Evolutionary conservation across 1,139 yeast species (phyloP).

Genomic region (Hyphopichia pseudoburtonii): DNA sequence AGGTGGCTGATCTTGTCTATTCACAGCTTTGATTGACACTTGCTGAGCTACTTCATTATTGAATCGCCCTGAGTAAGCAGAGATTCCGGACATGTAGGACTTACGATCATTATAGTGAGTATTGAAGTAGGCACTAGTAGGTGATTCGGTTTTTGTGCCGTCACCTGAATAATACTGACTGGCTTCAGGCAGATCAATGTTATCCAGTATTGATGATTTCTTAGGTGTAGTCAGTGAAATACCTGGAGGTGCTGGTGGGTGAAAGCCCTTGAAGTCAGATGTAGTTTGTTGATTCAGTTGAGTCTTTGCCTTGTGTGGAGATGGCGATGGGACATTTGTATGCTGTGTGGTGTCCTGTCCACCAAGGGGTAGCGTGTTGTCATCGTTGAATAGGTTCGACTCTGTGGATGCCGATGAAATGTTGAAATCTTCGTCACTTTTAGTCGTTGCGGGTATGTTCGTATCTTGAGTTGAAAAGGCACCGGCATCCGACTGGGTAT

Average conservation of each 20-base stretch:
- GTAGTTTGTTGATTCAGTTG: background rate
- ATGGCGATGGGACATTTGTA: too few species aligned
- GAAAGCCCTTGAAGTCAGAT: conserved; percentile 3
- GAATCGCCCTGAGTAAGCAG: background rate
- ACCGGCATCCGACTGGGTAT: conserved; percentile 1
- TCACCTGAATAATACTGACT: background rate
- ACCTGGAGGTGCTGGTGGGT: conserved; percentile 2
- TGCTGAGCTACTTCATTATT: conserved; percentile 21
- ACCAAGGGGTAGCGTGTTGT: background rate
- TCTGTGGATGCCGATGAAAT: background rate
- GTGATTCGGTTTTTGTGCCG: background rate
- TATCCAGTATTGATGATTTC: too few species aligned
- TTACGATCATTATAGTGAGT: background rate
- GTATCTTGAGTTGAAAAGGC: background rate
- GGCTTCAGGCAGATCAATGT: too few species aligned
- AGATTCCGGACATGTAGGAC: conserved; percentile 1
- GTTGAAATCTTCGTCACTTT: background rate
- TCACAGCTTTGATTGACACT: conserved; percentile 23
- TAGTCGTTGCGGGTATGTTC: background rate
- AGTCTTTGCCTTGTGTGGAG: too few species aligned
- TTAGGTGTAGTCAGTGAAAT: background rate
- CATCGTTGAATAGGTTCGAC: background rate
- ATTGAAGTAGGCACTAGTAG: background rate
- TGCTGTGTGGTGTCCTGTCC: background rate
- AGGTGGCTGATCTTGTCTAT: conserved; percentile 12